Evolutionary conservation across 2,329 filamentous ascomycete species (phyloP), one percentile per base, ranked within the genome.

Genomic region (Ascochyta fabae): DNA sequence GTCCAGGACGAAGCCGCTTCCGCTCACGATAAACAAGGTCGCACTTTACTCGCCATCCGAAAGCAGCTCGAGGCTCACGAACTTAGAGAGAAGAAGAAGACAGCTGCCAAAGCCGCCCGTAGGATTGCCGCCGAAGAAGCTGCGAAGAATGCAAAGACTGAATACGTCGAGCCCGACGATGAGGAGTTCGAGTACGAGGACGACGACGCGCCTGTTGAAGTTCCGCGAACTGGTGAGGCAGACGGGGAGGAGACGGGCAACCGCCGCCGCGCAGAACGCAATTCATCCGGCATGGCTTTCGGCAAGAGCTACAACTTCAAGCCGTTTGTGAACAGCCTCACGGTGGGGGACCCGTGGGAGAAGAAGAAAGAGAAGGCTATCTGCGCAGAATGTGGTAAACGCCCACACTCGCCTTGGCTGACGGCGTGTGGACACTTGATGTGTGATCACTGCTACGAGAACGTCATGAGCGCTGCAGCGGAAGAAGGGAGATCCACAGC

Each of bases 381-480:
- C 3, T 86, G 84, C 64, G 60, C 66, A 2, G 58, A 64, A 0
- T 87, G 85, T 59, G 65, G 2, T 61, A 47, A 57, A 22, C 44
- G 68, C 0, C 81, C 81, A 0, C 60, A 68, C 0, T 59, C 77
- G 0, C 75, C 81, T 0, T 68, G 76, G 9, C 71, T 83, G 27
- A 83, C 83, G 0, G 70, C 77, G 4, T 88, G 86, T 64, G 72
- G 76, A 15, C 85, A 88, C 56, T 68, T 86, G 5, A 84, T 84
- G 59, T 88, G 86, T 68, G 13, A n/a, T 0, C 52, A 67, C 1
- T 66, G 72, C 0, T 88, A 85, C 60, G 71, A 84, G 7, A 48
- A 65, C 2, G 60, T 66, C 2, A 53, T 77, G 38, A 58, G 66
- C 40, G n/a, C 29, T n/a, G 71, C 72, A 16, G 71, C 68, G 31